Conservation (phyloP, 495 filamentous ascomycete genomes). For the Podospora didyma region DNA sequence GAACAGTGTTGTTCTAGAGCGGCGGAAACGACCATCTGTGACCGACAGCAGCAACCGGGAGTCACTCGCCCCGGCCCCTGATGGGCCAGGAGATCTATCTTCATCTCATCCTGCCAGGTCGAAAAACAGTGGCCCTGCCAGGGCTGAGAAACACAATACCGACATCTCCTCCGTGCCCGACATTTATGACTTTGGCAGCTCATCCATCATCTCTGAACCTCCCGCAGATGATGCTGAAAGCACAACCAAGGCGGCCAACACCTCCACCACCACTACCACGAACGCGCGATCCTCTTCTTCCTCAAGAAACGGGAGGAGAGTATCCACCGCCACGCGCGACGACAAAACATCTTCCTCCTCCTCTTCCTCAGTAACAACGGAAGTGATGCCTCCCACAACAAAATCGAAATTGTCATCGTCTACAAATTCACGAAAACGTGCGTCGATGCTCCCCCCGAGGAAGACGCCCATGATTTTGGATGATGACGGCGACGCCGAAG, state of each 20-base stretch:
- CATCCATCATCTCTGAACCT: constrained; percentile 15
- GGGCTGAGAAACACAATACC: neutral
- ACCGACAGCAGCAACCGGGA: neutral
- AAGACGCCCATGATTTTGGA: constrained; percentile 18
- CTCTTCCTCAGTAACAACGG: too few relatives aligned
- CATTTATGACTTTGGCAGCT: constrained; percentile 36
- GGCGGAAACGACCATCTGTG: constrained; percentile 26
- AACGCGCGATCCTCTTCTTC: neutral
- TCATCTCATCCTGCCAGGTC: neutral
- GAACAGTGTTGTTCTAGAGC: constrained; percentile 26
- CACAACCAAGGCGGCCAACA: neutral
- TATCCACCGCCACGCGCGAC: too few relatives aligned
- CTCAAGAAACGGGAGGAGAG: too few relatives aligned
- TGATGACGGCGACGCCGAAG: constrained; percentile 7
- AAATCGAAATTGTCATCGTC: constrained; percentile 3
- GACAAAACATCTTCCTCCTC: neutral
- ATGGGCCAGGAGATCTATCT: neutral
- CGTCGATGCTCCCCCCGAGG: constrained; percentile 37
- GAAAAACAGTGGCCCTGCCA: neutral
- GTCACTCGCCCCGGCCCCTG: neutral
- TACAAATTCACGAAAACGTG: constrained; percentile 28
- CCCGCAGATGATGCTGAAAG: neutral
- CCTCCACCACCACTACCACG: neutral
- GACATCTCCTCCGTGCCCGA: constrained; percentile 9
- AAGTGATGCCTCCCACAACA: neutral